A percentile compares a stretch with the other conserved stretches of the same genome.
phyloP scores from a whole-genome alignment of 257 asterid species.

The Rhazya stricta region DNA sequence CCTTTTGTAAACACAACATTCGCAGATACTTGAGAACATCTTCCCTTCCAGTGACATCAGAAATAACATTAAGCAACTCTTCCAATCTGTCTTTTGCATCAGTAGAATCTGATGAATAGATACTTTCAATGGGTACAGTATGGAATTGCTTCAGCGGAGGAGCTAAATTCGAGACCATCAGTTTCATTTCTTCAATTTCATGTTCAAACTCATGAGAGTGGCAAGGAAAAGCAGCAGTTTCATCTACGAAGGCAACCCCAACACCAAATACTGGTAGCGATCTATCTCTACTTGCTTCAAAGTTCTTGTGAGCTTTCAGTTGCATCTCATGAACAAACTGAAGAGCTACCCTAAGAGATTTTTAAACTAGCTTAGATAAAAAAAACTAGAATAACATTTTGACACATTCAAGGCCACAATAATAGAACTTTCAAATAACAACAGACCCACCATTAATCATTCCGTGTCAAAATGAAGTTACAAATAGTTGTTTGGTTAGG shows the following conservation, averaged over 20 bases:
- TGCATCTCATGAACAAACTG: slow-evolving; percentile 92
- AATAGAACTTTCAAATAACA: neutral
- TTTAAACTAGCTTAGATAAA: slow-evolving; percentile 11
- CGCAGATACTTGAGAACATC: slow-evolving; percentile 57
- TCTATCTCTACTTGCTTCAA: slow-evolving; percentile 77
- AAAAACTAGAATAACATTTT: neutral
- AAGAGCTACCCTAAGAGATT: slow-evolving; percentile 77
- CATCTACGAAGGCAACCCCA: slow-evolving; percentile 80
- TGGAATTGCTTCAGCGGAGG: slow-evolving; percentile 63
- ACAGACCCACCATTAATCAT: neutral
- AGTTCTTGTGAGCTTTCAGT: slow-evolving; percentile 70
- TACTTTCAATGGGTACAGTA: slow-evolving; percentile 48
- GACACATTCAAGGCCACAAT: neutral
- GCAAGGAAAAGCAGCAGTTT: slow-evolving; percentile 30
- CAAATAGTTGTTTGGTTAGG: neutral
- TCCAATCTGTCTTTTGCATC: slow-evolving; percentile 46
- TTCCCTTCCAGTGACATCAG: slow-evolving; percentile 74
- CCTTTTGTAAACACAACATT: slow-evolving; percentile 72
- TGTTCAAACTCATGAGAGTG: slow-evolving; percentile 31
- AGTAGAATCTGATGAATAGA: slow-evolving; percentile 42
- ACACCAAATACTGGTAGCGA: slow-evolving; percentile 80
- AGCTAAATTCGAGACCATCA: slow-evolving; percentile 46
- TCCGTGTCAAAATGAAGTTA: neutral
- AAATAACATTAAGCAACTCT: slow-evolving; percentile 40
- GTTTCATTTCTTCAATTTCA: slow-evolving; percentile 54